Percentiles rank a stretch among this genome's conserved stretches.
Conservation (phyloP, 228 moss, liverwort and hornwort species). For the Sphagnum magellanicum region DNA sequence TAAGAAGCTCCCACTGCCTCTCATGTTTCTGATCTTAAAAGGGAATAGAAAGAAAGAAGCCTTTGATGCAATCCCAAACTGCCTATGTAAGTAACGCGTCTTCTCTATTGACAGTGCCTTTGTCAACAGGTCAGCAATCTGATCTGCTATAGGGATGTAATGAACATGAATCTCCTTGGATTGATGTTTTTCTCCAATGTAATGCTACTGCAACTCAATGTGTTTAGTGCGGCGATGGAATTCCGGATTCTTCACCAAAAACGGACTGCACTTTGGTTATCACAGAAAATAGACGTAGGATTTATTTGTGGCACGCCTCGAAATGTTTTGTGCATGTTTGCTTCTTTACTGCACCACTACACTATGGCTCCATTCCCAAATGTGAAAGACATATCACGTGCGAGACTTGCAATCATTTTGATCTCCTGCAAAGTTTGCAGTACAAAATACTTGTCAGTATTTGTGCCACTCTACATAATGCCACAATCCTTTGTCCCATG, state of each 20-base stretch:
- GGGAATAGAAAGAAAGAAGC: neutral
- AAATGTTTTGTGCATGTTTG: neutral
- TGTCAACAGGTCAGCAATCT: slow-evolving; percentile 2
- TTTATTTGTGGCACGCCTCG: neutral
- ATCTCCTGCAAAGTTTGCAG: neutral
- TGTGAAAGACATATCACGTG: neutral
- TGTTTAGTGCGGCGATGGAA: slow-evolving; percentile 7
- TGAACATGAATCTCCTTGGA: neutral
- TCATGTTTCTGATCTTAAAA: neutral
- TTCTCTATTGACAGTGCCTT: slow-evolving; percentile 1
- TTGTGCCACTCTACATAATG: neutral
- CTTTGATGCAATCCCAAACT: neutral
- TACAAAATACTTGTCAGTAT: neutral
- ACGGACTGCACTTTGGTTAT: slow-evolving; percentile 2
- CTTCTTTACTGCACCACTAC: neutral
- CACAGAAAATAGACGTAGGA: neutral
- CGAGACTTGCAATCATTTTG: neutral
- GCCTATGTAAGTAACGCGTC: neutral
- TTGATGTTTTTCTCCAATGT: neutral
- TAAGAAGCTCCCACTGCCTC: neutral
- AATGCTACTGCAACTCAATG: neutral
- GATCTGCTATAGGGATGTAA: neutral
- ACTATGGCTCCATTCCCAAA: neutral
- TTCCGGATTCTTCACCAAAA: slow-evolving; percentile 1
- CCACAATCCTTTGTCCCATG: neutral